Evolutionary conservation across 345 rosid species (phyloP).

Genomic region (Hibiscus syriacus): DNA sequence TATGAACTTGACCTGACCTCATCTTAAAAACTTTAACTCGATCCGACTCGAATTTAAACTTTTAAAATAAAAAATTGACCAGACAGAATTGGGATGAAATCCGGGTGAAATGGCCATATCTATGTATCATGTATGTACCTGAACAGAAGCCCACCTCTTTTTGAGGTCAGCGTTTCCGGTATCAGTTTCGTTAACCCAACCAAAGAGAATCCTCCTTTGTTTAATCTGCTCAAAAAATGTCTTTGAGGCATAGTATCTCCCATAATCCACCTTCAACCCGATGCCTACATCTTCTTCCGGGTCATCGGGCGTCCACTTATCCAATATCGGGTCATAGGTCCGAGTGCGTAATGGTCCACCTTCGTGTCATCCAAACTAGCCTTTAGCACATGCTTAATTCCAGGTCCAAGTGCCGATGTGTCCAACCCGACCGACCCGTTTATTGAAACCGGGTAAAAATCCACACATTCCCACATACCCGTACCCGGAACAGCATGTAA

Average conservation of each 20-base stretch:
- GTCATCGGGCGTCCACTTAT: conserved; percentile 79
- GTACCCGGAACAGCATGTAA: conserved; percentile 74
- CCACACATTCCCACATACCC: conserved; percentile 99
- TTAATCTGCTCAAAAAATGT: conserved; percentile 68
- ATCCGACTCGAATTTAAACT: no score
- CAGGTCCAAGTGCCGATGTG: conserved; percentile 56
- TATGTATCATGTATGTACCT: conserved; percentile 17
- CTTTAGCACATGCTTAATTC: conserved; percentile 71
- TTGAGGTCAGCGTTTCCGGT: conserved; percentile 50
- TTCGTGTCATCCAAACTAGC: conserved; percentile 84
- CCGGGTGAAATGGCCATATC: no score
- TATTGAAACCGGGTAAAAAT: conserved; percentile 72
- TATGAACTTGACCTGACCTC: no score
- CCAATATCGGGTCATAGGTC: conserved; percentile 45
- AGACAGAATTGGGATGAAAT: no score
- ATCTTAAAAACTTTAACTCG: no score
- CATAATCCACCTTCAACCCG: conserved; percentile 73
- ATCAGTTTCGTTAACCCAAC: conserved; percentile 93
- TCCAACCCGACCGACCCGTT: conserved; percentile 52
- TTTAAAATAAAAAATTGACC: no score
- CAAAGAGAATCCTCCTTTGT: conserved; percentile 68
- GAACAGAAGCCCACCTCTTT: background rate
- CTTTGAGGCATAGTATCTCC: conserved; percentile 85
- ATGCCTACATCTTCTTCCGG: conserved; percentile 72
- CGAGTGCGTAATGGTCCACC: conserved; percentile 68